Percentiles rank a stretch among this genome's conserved stretches.
Conservation (phyloP, 2,329 filamentous ascomycete genomes). For the Pseudopyrenochaeta lycopersici region DNA sequence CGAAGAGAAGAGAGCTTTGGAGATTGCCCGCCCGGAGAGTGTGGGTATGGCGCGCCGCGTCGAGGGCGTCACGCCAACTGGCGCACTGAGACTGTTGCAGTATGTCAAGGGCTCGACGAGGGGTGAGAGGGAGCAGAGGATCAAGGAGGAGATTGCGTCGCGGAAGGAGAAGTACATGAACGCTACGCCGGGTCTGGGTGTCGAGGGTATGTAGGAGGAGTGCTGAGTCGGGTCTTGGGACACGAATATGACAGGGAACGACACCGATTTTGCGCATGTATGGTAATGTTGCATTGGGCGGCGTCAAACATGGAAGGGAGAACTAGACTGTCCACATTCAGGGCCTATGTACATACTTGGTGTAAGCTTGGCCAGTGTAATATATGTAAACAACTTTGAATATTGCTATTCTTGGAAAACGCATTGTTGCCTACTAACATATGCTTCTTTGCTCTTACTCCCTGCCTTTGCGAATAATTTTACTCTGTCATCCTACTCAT, state of each 20-base stretch:
- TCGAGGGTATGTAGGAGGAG: constrained; percentile 15
- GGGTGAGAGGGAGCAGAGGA: constrained; percentile 2
- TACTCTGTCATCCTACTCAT: too few species aligned
- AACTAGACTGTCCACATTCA: too few species aligned
- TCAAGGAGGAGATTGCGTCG: constrained; percentile 32
- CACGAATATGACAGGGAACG: too few species aligned
- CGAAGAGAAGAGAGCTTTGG: constrained; percentile 78
- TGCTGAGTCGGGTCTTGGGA: background rate
- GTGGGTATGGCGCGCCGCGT: constrained; percentile 88
- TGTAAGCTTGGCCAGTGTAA: too few species aligned
- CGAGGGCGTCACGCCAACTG: constrained; percentile 73
- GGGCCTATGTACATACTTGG: background rate
- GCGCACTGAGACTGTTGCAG: constrained; percentile 65
- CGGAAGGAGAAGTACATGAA: constrained; percentile 40
- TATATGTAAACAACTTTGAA: too few species aligned
- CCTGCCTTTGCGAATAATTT: too few species aligned
- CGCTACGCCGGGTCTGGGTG: constrained; percentile 3
- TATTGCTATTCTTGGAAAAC: too few species aligned
- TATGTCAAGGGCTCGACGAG: constrained; percentile 63
- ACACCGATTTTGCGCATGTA: background rate
- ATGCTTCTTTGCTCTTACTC: too few species aligned
- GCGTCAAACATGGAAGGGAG: background rate
- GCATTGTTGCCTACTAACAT: too few species aligned
- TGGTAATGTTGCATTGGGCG: background rate
- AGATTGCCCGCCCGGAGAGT: constrained; percentile 77